A percentile compares a stretch with the other conserved stretches of the same genome.
Evolutionary conservation across 2,329 filamentous ascomycete species (phyloP).

Genomic region (Grosmannia penicillata): DNA sequence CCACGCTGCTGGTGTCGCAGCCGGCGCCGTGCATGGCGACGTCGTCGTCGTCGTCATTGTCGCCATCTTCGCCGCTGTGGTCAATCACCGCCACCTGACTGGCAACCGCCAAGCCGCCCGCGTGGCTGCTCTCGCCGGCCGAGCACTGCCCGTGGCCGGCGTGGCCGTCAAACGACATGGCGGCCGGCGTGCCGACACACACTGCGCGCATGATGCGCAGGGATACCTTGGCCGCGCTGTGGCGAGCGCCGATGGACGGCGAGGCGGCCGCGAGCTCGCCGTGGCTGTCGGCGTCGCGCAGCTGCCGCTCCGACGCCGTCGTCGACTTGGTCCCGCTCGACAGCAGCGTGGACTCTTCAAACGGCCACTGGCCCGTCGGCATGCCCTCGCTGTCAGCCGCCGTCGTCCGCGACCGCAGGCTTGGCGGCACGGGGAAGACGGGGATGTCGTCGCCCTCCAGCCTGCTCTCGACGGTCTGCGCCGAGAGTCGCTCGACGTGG

Average conservation of each 20-base stretch:
- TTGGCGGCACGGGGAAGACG: constrained; percentile 8
- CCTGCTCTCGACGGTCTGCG: background rate
- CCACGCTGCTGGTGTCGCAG: no score
- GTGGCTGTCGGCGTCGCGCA: background rate
- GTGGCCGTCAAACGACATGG: no score
- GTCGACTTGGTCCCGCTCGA: constrained; percentile 4
- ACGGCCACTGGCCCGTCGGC: constrained; percentile 6
- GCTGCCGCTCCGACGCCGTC: background rate
- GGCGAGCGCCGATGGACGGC: background rate
- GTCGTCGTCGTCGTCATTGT: no score
- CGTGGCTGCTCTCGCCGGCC: no score
- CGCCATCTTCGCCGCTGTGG: no score
- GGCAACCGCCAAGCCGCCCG: no score
- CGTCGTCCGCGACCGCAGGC: background rate
- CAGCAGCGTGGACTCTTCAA: constrained; percentile 9
- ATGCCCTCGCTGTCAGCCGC: background rate
- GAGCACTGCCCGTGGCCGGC: no score
- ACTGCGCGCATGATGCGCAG: no score
- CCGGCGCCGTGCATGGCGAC: no score
- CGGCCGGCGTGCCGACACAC: background rate
- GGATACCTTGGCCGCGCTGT: no score
- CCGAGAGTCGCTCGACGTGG: background rate
- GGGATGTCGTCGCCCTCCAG: constrained; percentile 1
- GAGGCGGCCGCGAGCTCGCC: background rate
- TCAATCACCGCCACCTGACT: no score